Evolutionary conservation across 78 protist genomes (phyloP).

Genomic region (Dictyostelium brefeldianum): DNA sequence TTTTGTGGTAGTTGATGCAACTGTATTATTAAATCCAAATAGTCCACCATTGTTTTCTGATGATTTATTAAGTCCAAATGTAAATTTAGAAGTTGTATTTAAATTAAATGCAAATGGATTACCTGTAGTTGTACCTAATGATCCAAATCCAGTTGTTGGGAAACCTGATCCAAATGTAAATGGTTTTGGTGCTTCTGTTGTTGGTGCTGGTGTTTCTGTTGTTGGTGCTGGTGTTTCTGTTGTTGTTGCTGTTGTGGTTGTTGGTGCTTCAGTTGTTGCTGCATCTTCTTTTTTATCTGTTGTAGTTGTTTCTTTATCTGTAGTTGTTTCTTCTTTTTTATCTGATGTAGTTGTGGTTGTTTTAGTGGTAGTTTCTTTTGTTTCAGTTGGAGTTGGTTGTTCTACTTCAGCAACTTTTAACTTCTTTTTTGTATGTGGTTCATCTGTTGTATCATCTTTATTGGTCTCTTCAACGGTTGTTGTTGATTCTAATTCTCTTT

Average conservation of each 20-base stretch:
- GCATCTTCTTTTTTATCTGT: neutral
- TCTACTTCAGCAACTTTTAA: neutral
- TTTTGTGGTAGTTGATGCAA: neutral
- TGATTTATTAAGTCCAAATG: conserved; percentile 13
- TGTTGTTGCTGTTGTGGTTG: neutral
- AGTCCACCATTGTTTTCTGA: neutral
- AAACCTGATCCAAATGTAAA: neutral
- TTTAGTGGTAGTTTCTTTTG: neutral
- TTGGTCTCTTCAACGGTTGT: neutral
- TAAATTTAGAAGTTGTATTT: conserved; percentile 33
- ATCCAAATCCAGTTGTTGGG: conserved; percentile 12
- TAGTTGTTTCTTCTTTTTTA: neutral
- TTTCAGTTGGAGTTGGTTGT: conserved; percentile 7
- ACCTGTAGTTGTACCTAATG: conserved; percentile 14
- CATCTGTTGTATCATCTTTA: neutral
- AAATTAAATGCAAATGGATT: conserved; percentile 49
- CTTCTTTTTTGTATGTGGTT: neutral
- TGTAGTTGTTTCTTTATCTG: neutral
- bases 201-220: neutral
- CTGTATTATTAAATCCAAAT: neutral
- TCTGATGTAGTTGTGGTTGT: neutral
- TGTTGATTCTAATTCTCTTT: conserved; percentile 7
- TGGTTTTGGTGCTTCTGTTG: neutral
- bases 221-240: neutral
- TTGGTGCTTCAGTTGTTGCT: neutral